Conservation (phyloP, 2,329 filamentous ascomycete genomes). For the Harringtonia lauricola region DNA sequence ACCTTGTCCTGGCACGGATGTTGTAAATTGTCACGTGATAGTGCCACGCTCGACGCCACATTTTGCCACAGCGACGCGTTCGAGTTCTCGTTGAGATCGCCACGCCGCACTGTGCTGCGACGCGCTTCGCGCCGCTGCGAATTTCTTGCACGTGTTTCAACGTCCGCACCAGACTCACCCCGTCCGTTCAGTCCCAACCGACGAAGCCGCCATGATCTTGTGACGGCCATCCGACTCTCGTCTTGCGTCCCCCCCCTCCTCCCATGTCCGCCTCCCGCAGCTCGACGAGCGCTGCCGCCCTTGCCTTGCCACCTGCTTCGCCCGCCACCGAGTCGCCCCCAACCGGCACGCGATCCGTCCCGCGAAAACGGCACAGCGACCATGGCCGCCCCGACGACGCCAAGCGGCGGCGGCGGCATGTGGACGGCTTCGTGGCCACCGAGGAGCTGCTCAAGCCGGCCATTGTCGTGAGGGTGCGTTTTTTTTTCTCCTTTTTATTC, state of each 20-base stretch:
- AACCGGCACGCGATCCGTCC: background rate
- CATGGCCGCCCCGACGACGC: slow-evolving; percentile 1
- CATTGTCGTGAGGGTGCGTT: slow-evolving; percentile 39
- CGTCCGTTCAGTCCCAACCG: background rate
- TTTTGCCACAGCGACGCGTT: too few relatives aligned
- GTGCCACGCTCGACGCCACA: too few relatives aligned
- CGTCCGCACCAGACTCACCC: too few relatives aligned
- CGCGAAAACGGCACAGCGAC: background rate
- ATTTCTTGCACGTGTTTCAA: background rate
- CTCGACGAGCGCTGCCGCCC: background rate
- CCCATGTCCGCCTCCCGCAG: background rate
- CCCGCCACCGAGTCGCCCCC: background rate
- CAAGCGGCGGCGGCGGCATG: slow-evolving; percentile 5
- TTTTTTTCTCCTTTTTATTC: background rate
- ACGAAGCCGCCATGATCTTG: background rate
- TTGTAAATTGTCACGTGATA: too few relatives aligned
- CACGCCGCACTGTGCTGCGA: too few relatives aligned
- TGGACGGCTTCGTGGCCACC: slow-evolving; percentile 24
- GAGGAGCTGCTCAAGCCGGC: slow-evolving; percentile 39
- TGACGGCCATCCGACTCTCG: background rate
- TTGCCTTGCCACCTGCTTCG: background rate
- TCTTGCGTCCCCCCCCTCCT: too few relatives aligned
- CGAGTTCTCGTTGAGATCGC: too few relatives aligned
- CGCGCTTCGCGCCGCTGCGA: too few relatives aligned
- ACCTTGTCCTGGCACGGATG: too few relatives aligned